Evolutionary conservation across 2,329 filamentous ascomycete genomes (phyloP), one percentile per base, ranked within the genome.

Genomic region (Emydomyces testavorans): DNA sequence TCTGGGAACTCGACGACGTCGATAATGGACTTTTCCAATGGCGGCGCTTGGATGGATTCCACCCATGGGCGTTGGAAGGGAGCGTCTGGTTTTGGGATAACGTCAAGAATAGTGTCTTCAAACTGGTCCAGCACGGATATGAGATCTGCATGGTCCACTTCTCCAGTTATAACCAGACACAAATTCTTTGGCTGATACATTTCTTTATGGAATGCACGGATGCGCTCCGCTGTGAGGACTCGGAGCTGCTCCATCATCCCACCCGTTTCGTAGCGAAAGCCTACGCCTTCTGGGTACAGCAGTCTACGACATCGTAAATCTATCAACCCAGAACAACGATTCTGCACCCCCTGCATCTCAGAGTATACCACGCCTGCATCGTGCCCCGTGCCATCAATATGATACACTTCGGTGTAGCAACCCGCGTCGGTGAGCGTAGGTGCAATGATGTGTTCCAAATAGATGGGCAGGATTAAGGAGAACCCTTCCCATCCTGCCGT

Each of bases 101-200:
- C 80, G 54, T 86, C 78, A 52, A 89, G 70, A 58, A 96, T 90
- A 24, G 83, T 83, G 52, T 84, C 80, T 64, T 98, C 92, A 60
- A 98, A 98, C 20, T 80, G 73, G 58, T 94, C 86, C 28, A 98
- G 69, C 39, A 93, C 87, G 26, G 82, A 68, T 18, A 96, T 70
- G 50, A 98, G 75, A 58, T 93, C 76, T 0, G 77, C 69, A 60
- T 95, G 85, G 60, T 95, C 80, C 1, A 94, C 79, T 64, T 95
- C 88, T 36, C 92, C 92, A n/a, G 93, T 83, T 50, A 98, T 80
- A 21, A 95, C 78, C 23, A 98, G 70, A 54, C 89, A 93, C 51
- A 98, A 71, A 60, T 98, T 98, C 62, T 89, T 90, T 2, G 92
- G 92, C 63, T 96, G 90, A 61, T 98, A 98, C 90, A 98, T 96